Base-by-base conservation (phyloP, 2,329 filamentous ascomycete species). In the Dactylonectria macrodidyma region DNA sequence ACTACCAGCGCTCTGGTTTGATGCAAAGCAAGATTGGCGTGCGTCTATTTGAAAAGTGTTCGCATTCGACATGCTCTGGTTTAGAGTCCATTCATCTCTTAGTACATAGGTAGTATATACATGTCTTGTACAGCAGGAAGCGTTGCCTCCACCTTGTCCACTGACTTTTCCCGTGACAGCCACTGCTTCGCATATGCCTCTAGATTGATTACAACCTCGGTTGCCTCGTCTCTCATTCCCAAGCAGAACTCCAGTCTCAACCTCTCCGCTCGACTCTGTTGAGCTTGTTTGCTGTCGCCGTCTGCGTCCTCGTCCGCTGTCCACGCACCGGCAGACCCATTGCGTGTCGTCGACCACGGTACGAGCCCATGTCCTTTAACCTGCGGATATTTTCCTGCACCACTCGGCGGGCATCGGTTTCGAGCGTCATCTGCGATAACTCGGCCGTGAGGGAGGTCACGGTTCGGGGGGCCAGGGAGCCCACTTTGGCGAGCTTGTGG, bases 261-360 rank as follows among this genome's bases (percentile, higher is more conserved):
- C 77, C 73, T 47, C 72, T 72, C 50, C 79, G 76, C 70, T 90
- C 84, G 48, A 91, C 76, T 70, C 78, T 83, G 80, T 93, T 93
- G 78, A 92, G 81, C 78, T 87, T 91, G 80, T 84, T 88, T 54
- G 90, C 85, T 30, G 85, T 91, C 70, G 83, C 78, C 71, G 87
- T 91, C 81, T 92, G 95, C 79, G 86, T 93, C 79, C 93, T 91
- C 67, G 96, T 98, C 76, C 88, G 90, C 84, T 99, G 96, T 74
- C 96, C 96, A 74, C 96, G 89, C 61, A 96, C 95, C 4, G 96
- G 96, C 84, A 98, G 83, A 68, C 92, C 90, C 92, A 98, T 95
- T 65, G 95, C 95, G 85, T 99, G 96, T 73, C 96, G 87, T 80
- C 93, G 91, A 72, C 96, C 96, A 60, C 96, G 87, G 79, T 97